Conservation (phyloP, 2,329 filamentous ascomycete species). For the Coniochaeta ligniaria region DNA sequence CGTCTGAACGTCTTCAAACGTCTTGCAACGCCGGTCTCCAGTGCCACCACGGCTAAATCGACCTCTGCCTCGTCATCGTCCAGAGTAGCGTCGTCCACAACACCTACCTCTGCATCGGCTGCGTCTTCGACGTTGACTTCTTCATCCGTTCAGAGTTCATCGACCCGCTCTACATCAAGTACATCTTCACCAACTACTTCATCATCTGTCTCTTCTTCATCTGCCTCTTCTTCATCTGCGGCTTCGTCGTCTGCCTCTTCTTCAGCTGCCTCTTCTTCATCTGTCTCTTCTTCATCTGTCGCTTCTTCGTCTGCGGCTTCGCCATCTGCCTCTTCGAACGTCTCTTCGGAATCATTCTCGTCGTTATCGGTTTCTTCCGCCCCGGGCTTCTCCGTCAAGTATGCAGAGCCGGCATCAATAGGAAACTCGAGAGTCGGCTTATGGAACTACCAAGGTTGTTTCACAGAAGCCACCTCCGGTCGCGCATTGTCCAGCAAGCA, state of each 20-base stretch:
- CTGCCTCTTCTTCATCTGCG: too few relatives aligned
- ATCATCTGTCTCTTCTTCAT: too few relatives aligned
- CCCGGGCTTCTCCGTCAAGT: neutral
- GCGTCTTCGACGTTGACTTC: neutral
- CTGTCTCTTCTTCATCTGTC: too few relatives aligned
- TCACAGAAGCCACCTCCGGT: conserved; percentile 5
- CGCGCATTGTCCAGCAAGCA: conserved; percentile 12
- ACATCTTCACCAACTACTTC: neutral
- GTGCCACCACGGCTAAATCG: neutral
- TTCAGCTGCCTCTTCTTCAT: too few relatives aligned
- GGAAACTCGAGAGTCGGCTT: neutral
- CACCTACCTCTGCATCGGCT: neutral
- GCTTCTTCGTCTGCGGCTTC: too few relatives aligned
- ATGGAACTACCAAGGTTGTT: conserved; percentile 8
- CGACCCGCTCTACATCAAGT: neutral
- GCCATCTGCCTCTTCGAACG: too few relatives aligned
- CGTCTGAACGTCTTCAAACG: conserved; percentile 3
- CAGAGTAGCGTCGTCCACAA: neutral
- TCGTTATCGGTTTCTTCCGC: neutral
- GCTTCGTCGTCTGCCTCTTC: too few relatives aligned
- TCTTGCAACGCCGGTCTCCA: neutral
- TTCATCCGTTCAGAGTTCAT: neutral
- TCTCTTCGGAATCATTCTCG: neutral
- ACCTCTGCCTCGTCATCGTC: neutral
- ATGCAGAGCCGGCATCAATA: neutral